phyloP scores from a whole-genome alignment of 2,329 filamentous ascomycete species.

The Dothideomycetes sp. region DNA sequence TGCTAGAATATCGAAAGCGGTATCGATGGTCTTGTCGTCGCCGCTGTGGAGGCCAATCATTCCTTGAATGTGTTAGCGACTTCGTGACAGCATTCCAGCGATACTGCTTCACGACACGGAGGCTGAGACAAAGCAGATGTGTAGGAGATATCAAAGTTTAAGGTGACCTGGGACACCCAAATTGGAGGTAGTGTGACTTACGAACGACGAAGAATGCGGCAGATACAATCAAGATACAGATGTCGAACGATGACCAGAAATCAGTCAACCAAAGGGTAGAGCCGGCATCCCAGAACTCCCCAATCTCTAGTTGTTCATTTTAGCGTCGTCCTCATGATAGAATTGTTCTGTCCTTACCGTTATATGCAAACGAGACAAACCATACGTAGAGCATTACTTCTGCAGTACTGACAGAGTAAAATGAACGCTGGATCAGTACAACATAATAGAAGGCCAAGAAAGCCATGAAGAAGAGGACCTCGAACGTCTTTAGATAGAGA shows the following conservation, averaged over 20 bases:
- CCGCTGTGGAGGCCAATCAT: constrained; percentile 55
- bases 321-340: no score
- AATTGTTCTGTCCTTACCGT: constrained; percentile 57
- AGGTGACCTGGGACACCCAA: no score
- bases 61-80: constrained; percentile 35
- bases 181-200: constrained; percentile 39
- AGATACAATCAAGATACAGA: constrained; percentile 25
- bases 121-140: neutral
- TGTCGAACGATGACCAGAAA: constrained; percentile 67
- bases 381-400: constrained; percentile 74
- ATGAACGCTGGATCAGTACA: constrained; percentile 63
- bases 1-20: constrained; percentile 81
- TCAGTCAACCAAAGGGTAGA: constrained; percentile 77
- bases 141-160: neutral
- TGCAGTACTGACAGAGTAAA: constrained; percentile 53
- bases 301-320: constrained; percentile 42
- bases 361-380: constrained; percentile 80
- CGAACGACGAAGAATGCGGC: constrained; percentile 63
- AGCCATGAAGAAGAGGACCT: constrained; percentile 68
- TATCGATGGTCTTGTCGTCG: constrained; percentile 57
- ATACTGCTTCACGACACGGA: neutral
- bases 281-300: constrained; percentile 77
- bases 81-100: neutral
- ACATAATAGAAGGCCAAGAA: constrained; percentile 77
- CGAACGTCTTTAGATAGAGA: constrained; percentile 75